These are phyloP conservation scores for Scleroderma bovista DNA, from an alignment of 768 basidiomycete genomes.

Conservation along the genomic window DNA sequence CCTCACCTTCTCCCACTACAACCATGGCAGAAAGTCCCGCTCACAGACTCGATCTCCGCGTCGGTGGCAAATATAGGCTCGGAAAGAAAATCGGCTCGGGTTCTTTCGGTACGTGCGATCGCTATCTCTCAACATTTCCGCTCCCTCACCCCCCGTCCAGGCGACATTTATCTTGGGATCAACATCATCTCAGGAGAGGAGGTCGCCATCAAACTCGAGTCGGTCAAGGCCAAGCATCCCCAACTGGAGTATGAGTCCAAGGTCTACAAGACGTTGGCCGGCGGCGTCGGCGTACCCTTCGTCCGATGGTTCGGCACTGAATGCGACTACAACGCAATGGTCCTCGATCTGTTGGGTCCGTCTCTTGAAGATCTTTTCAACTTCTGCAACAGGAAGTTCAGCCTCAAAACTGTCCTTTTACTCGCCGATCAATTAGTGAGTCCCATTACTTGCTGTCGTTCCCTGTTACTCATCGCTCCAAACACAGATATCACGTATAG, in stretches of 20 bases:
- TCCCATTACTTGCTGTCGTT: constrained; percentile 14
- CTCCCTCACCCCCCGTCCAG: constrained; percentile 35
- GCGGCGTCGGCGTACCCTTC: constrained; percentile 97
- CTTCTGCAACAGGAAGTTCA: constrained; percentile 97
- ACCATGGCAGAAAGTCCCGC: constrained; percentile 69
- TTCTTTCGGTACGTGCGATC: constrained; percentile 75
- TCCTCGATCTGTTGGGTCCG: constrained; percentile 91
- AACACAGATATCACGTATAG: constrained; percentile 89
- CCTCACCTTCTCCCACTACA: constrained; percentile 9
- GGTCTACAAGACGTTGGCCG: constrained; percentile 96
- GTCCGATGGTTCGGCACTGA: constrained; percentile 94
- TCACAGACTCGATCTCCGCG: constrained; percentile 78
- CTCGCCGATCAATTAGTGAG: constrained; percentile 93
- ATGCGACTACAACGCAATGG: constrained; percentile 99
- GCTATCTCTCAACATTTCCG: background rate
- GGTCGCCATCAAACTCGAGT: constrained; percentile 99
- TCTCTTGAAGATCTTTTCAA: constrained; percentile 90
- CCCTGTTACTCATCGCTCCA: constrained; percentile 36
- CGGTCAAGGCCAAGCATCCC: constrained; percentile 99
- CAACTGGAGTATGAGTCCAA: constrained; percentile 98
- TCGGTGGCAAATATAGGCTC: constrained; percentile 93
- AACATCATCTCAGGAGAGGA: constrained; percentile 99
- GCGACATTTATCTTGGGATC: constrained; percentile 98
- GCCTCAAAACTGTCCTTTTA: constrained; percentile 91
- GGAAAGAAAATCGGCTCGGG: constrained; percentile 99